Percentiles rank a stretch among this genome's conserved stretches.
Evolutionary conservation across 2,329 filamentous ascomycete genomes (phyloP).

Genomic region (Neopestalotiopsis rosae): DNA sequence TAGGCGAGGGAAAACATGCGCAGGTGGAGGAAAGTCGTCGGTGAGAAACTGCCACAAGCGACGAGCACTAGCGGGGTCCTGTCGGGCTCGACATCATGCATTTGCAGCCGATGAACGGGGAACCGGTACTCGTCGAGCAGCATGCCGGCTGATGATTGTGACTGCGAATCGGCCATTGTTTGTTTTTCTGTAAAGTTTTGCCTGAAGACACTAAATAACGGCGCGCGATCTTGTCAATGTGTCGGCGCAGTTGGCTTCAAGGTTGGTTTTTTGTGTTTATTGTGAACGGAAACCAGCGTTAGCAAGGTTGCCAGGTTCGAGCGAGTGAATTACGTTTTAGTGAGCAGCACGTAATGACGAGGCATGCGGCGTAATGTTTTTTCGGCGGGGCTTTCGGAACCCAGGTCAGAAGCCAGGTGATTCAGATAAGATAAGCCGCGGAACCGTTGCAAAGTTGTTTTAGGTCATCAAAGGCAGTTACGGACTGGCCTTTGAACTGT

Average conservation of each 20-base stretch:
- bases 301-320: constrained; percentile 1
- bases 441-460: not conserved
- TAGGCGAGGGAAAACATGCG: constrained; percentile 89
- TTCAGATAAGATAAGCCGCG: constrained; percentile 12
- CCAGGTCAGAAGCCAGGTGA: not conserved
- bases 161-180: constrained; percentile 14
- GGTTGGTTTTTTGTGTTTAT: not conserved
- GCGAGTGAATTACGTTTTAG: constrained; percentile 8
- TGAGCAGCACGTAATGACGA: constrained; percentile 2
- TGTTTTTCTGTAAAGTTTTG: not conserved
- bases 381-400: not conserved
- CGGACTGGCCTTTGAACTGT: not conserved
- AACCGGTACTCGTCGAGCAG: constrained; percentile 59
- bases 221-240: not conserved
- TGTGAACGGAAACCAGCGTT: not conserved
- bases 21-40: constrained; percentile 77
- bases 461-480: not conserved
- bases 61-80: constrained; percentile 71
- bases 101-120: constrained; percentile 63
- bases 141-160: constrained; percentile 27
- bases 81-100: constrained; percentile 57
- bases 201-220: not conserved
- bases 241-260: not conserved
- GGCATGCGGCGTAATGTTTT: not conserved
- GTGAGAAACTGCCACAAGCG: constrained; percentile 75